These are phyloP conservation scores for Trichocomaceae sp. DNA, from an alignment of 2,329 filamentous ascomycete genomes.

Conservation along the genomic window DNA sequence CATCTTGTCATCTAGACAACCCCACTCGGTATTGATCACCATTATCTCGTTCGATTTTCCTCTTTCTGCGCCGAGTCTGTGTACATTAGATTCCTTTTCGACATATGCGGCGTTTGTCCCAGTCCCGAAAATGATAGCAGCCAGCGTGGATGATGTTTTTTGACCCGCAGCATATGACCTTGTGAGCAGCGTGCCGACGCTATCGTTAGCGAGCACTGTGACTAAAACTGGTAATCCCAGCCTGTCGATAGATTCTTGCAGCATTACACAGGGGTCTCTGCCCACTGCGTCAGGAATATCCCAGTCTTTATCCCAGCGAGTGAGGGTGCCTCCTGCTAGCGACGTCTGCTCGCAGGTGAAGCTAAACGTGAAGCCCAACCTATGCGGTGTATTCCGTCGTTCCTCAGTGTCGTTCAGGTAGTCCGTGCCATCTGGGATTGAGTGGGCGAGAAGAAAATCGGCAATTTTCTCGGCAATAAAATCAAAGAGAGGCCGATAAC, in stretches of 20 bases:
- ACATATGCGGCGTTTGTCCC: slow-evolving; percentile 20
- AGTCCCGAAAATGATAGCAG: slow-evolving; percentile 19
- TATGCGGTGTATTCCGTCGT: slow-evolving; percentile 4
- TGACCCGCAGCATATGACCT: slow-evolving; percentile 13
- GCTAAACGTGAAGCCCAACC: slow-evolving; percentile 20
- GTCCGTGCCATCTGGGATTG: not conserved
- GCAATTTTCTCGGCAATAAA: slow-evolving; percentile 16
- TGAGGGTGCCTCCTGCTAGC: slow-evolving; percentile 15
- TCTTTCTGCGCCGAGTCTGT: not conserved
- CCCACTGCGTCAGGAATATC: slow-evolving; percentile 20
- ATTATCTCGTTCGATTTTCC: slow-evolving; percentile 10
- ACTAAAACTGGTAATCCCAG: slow-evolving; percentile 16
- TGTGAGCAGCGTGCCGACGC: slow-evolving; percentile 18
- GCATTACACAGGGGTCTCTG: slow-evolving; percentile 17
- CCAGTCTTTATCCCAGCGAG: slow-evolving; percentile 21
- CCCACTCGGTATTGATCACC: slow-evolving; percentile 21
- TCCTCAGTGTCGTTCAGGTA: not conserved
- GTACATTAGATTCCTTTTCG: slow-evolving; percentile 14
- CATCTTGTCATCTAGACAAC: slow-evolving; percentile 18
- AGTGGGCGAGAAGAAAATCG: slow-evolving; percentile 12
- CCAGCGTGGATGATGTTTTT: slow-evolving; percentile 14
- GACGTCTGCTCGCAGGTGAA: slow-evolving; percentile 19
- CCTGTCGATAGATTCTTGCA: slow-evolving; percentile 19
- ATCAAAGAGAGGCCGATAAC: slow-evolving; percentile 17
- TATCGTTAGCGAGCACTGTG: slow-evolving; percentile 18